Evolutionary conservation across 2,329 filamentous ascomycete species (phyloP).

Genomic region (Coniochaeta sp.): DNA sequence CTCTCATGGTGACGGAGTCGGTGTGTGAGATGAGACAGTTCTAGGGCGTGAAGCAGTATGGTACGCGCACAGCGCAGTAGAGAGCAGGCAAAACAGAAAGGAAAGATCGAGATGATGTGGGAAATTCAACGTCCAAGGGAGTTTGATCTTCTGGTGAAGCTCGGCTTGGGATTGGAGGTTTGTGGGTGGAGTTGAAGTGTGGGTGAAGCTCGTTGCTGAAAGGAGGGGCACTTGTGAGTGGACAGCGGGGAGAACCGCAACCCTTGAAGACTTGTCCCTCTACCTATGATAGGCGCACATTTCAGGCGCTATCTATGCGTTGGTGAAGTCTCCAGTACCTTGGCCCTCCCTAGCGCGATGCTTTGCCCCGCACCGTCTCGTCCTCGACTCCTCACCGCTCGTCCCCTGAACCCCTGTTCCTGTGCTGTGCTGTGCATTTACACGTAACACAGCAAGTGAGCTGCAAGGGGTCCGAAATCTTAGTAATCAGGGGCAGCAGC

Average conservation of each 20-base stretch:
- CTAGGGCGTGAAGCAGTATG: conserved; percentile 8
- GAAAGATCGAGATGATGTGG: not conserved
- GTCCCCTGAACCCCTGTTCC: not conserved
- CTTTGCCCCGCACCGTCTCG: not conserved
- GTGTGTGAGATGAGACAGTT: conserved; percentile 6
- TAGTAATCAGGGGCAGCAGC: too few species aligned
- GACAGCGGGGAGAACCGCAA: not conserved
- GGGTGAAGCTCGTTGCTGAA: not conserved
- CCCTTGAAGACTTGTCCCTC: not conserved
- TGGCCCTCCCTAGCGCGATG: not conserved
- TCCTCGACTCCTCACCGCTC: not conserved
- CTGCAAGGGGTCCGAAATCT: too few species aligned
- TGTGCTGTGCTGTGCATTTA: not conserved
- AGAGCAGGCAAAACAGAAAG: conserved; percentile 4
- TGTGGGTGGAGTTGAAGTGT: not conserved
- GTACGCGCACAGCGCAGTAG: conserved; percentile 18
- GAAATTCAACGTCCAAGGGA: not conserved
- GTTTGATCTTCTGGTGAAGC: conserved; percentile 1
- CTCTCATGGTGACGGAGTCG: conserved; percentile 17
- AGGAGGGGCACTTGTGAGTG: not conserved
- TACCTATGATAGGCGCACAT: not conserved
- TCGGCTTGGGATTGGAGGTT: not conserved
- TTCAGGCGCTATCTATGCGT: not conserved
- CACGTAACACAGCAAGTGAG: too few species aligned
- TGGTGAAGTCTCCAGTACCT: not conserved